Evolutionary conservation across 2,329 filamentous ascomycete genomes (phyloP).

Genomic region (Botrytis fabae): DNA sequence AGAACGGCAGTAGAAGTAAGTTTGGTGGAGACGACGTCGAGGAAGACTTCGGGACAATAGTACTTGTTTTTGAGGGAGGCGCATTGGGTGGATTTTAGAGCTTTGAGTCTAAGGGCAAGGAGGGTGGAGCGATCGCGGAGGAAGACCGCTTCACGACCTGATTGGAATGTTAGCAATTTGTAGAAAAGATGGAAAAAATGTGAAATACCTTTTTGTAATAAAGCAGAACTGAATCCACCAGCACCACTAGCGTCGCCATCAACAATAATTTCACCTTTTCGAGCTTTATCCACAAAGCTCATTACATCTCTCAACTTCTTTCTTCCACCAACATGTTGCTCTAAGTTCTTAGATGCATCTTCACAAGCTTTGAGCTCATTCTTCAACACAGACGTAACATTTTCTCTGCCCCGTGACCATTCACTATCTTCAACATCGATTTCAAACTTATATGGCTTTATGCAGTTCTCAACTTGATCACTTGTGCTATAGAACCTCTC

Average conservation of each 20-base stretch:
- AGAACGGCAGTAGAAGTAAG: constrained; percentile 92
- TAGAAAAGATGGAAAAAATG: constrained; percentile 7
- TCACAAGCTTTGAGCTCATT: constrained; percentile 85
- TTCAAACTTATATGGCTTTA: constrained; percentile 98
- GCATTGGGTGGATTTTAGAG: constrained; percentile 90
- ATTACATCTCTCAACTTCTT: constrained; percentile 89
- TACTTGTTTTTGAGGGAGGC: constrained; percentile 85
- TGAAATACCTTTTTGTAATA: constrained; percentile 74
- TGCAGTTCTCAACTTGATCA: constrained; percentile 97
- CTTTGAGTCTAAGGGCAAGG: constrained; percentile 84
- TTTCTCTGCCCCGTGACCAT: constrained; percentile 83
- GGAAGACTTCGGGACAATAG: constrained; percentile 93
- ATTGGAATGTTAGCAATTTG: constrained; percentile 11
- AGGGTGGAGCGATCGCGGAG: constrained; percentile 88
- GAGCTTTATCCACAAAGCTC: constrained; percentile 83
- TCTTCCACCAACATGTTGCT: constrained; percentile 74
- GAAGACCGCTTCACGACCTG: constrained; percentile 90
- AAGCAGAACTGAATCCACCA: constrained; percentile 86
- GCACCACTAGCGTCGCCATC: constrained; percentile 85
- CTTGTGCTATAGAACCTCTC: constrained; percentile 96
- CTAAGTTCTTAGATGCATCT: constrained; percentile 70
- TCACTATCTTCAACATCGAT: constrained; percentile 92
- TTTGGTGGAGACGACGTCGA: constrained; percentile 96
- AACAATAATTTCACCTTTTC: constrained; percentile 79
- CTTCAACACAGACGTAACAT: constrained; percentile 78